Evolutionary conservation across 2,329 filamentous ascomycete species (phyloP).

Genomic region (Dryadomyces sulphureus): DNA sequence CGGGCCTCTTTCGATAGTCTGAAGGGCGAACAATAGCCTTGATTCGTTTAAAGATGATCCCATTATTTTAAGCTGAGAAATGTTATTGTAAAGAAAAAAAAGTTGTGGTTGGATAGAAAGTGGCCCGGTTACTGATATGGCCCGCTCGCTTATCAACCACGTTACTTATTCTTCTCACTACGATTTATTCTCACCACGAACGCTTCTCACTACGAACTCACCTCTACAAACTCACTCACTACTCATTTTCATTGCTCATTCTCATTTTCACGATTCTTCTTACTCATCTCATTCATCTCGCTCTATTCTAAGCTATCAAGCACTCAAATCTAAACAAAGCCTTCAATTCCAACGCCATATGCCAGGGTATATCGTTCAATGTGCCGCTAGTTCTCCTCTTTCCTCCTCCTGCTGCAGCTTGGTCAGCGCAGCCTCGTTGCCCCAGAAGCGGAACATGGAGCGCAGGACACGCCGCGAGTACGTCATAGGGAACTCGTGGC

Average conservation of each 20-base stretch:
- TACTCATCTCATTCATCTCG: not conserved
- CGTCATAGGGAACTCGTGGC: conserved; percentile 51
- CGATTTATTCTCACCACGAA: no score
- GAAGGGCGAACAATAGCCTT: no score
- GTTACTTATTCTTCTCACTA: no score
- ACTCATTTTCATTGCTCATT: not conserved
- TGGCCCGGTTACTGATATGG: no score
- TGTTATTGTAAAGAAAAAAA: no score
- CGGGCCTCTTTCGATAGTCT: no score
- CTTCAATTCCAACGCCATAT: not conserved
- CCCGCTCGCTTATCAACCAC: no score
- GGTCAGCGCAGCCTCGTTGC: conserved; percentile 1
- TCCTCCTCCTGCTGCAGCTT: conserved; percentile 3
- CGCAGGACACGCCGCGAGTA: conserved; percentile 27
- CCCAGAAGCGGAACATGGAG: conserved; percentile 35
- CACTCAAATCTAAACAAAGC: not conserved
- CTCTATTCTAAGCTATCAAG: not conserved
- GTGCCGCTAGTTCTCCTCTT: conserved; percentile 4
- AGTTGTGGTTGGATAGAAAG: no score
- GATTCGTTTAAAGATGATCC: no score
- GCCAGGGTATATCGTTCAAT: not conserved
- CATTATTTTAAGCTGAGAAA: no score
- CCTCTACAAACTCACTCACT: no score
- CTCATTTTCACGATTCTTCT: not conserved
- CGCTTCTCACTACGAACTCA: no score